Evolutionary conservation across 2,329 filamentous ascomycete species (phyloP), one percentile per base, ranked within the genome.

Genomic region (Phaeosphaeria sp.): DNA sequence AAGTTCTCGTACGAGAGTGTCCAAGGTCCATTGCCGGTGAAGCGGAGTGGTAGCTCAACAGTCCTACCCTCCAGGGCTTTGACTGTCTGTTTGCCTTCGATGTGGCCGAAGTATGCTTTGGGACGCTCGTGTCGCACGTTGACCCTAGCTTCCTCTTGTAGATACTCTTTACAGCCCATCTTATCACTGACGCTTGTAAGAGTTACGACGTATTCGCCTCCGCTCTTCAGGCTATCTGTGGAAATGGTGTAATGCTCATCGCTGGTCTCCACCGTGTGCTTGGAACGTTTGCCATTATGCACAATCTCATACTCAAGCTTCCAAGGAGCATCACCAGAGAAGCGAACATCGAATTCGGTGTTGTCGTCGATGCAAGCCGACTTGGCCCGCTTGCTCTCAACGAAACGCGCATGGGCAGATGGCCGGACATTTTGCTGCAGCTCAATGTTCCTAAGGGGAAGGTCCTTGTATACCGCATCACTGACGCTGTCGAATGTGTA

Each of bases 361-460:
- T 89, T 84, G 55, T 96, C 89, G 58, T 95, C 92, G 54, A 98
- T 89, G 72, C 95, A 99, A 49, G 90, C 88, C 67, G 86, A 88
- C 59, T 87, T 83, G 21, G 82, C 80, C 20, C 83, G 80, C 7
- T 82, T 80, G 23, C 84, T 80, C 44, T 85, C 83, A 54, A 93
- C 83, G 60, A 89, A 87, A 30, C 80, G 79, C 22, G 94, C 94
- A 10, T 90, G 91, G 6, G 95, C 94, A 3, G 93, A 91, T 10
- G 95, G 95, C 77, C 96, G 97, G 65, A 99, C 94, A 68, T 92
- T 89, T 77, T 98, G 94, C 76, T 96, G 90, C 42, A 98, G 80
- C 10, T 86, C 78, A 60, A 89, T 84, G 50, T 89, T 86, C 25
- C 82, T 83, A 21, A 75, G 53, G 6, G 63, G 53, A 22, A 67